phyloP scores from a whole-genome alignment of 2,329 filamentous ascomycete genomes.

The Hysterium pulicare region DNA sequence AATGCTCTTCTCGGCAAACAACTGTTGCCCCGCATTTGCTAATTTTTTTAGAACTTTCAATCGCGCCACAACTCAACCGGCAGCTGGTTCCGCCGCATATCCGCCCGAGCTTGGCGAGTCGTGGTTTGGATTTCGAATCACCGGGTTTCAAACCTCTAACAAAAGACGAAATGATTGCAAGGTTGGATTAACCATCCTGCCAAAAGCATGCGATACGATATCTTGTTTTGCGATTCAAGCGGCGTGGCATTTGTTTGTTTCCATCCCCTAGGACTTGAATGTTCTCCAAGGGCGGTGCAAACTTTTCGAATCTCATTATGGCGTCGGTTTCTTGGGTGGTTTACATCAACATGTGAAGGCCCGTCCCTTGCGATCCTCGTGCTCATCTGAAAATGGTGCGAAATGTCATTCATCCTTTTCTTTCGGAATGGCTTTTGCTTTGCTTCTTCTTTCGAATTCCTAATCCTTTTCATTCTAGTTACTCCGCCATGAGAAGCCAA shows the following conservation, averaged over 20 bases:
- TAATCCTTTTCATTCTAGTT: slow-evolving; percentile 24
- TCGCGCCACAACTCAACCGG: slow-evolving; percentile 80
- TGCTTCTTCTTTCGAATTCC: slow-evolving; percentile 29
- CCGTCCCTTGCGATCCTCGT: slow-evolving; percentile 34
- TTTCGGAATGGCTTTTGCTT: slow-evolving; percentile 30
- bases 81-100: slow-evolving; percentile 84
- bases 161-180: slow-evolving; percentile 96
- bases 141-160: slow-evolving; percentile 80
- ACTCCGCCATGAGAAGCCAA: slow-evolving; percentile 21
- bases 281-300: slow-evolving; percentile 29
- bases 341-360: slow-evolving; percentile 32
- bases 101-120: slow-evolving; percentile 67
- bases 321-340: slow-evolving; percentile 32
- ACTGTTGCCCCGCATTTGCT: slow-evolving; percentile 6
- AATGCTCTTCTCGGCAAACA: slow-evolving; percentile 31
- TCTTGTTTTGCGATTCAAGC: slow-evolving; percentile 35
- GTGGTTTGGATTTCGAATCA: slow-evolving; percentile 81
- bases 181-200: slow-evolving; percentile 67
- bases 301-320: slow-evolving; percentile 33
- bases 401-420: slow-evolving; percentile 29
- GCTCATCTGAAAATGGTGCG: slow-evolving; percentile 38
- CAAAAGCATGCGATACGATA: slow-evolving; percentile 38
- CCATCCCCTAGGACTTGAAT: slow-evolving; percentile 28
- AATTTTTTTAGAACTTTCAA: slow-evolving; percentile 76
- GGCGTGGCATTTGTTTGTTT: slow-evolving; percentile 33